A percentile compares a stretch with the other conserved stretches of the same genome.
Evolutionary conservation across 345 rosid species (phyloP).

Genomic region (Erysimum cheiranthoides): DNA sequence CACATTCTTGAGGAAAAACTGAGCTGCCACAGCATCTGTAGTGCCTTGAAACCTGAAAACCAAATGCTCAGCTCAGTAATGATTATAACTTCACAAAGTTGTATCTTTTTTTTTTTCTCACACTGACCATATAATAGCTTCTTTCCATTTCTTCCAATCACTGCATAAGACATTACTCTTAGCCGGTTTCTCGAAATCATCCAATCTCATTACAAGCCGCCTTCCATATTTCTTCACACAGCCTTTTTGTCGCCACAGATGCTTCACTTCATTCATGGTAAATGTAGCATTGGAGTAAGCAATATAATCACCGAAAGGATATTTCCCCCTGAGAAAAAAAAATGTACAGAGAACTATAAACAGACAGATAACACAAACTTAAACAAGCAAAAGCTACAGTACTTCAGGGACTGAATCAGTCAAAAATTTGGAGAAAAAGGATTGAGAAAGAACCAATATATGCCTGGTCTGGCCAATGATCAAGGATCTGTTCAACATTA

Average conservation of each 20-base stretch:
- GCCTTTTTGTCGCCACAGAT: conserved; percentile 82
- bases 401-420: neutral
- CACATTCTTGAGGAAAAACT: conserved; percentile 89
- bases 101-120: neutral
- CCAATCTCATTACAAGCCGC: conserved; percentile 81
- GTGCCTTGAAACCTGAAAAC: conserved; percentile 88
- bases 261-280: conserved; percentile 84
- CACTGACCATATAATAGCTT: conserved; percentile 88
- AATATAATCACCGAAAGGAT: conserved; percentile 92
- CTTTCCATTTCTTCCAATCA: conserved; percentile 89
- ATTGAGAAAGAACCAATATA: conserved; percentile 95
- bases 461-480: conserved; percentile 99
- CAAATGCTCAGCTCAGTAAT: conserved; percentile 14
- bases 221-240: conserved; percentile 66
- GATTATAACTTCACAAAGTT: conserved; percentile 6
- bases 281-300: conserved; percentile 75
- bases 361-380: conserved; percentile 30
- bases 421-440: conserved; percentile 60
- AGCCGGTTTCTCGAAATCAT: conserved; percentile 91
- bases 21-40: conserved; percentile 93
- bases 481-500: conserved; percentile 92
- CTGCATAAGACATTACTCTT: conserved; percentile 81
- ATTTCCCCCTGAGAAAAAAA: conserved; percentile 68
- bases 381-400: conserved; percentile 12
- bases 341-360: conserved; percentile 26